Evolutionary conservation across 1,284 basidiomycete genomes (phyloP).

Genomic region (Moesziomyces antarcticus): DNA sequence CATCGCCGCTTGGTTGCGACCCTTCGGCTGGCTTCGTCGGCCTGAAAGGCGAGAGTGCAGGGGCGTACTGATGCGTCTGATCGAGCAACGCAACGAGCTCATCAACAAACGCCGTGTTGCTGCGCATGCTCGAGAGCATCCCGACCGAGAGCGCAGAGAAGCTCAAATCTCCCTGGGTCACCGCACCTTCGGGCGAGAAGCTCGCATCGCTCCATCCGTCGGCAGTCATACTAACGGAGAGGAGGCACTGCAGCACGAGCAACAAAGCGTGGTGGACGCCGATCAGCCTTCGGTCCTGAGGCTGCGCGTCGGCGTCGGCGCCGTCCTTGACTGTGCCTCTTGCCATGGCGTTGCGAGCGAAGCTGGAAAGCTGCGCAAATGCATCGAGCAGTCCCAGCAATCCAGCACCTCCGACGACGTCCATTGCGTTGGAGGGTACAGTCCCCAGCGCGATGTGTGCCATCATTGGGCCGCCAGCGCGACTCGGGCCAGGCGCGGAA

Average conservation of each 20-base stretch:
- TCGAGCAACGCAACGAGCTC: slow-evolving; percentile 40
- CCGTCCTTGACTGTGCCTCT: slow-evolving; percentile 22
- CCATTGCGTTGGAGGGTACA: neutral
- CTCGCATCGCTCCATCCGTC: slow-evolving; percentile 25
- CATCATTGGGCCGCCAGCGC: neutral
- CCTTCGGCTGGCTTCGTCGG: slow-evolving; percentile 1
- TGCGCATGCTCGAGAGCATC: slow-evolving; percentile 17
- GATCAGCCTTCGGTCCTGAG: slow-evolving; percentile 38
- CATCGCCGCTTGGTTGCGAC: no score
- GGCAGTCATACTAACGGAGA: slow-evolving; percentile 43
- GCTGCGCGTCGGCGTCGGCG: slow-evolving; percentile 17
- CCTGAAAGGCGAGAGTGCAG: slow-evolving; percentile 53
- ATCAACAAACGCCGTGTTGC: slow-evolving; percentile 13
- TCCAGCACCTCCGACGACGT: slow-evolving; percentile 3
- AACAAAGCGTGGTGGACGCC: slow-evolving; percentile 46
- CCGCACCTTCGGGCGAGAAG: neutral
- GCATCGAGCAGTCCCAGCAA: slow-evolving; percentile 18
- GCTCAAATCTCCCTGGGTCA: neutral
- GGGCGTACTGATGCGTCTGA: slow-evolving; percentile 42
- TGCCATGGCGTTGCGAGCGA: slow-evolving; percentile 41
- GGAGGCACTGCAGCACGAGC: slow-evolving; percentile 39
- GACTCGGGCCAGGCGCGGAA: neutral
- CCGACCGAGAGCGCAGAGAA: slow-evolving; percentile 9
- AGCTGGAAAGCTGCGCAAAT: slow-evolving; percentile 27
- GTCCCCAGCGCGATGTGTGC: neutral